These are phyloP conservation scores for Flaveria ramosissima DNA, from an alignment of 129 eudicot genomes.

Conservation along the genomic window DNA sequence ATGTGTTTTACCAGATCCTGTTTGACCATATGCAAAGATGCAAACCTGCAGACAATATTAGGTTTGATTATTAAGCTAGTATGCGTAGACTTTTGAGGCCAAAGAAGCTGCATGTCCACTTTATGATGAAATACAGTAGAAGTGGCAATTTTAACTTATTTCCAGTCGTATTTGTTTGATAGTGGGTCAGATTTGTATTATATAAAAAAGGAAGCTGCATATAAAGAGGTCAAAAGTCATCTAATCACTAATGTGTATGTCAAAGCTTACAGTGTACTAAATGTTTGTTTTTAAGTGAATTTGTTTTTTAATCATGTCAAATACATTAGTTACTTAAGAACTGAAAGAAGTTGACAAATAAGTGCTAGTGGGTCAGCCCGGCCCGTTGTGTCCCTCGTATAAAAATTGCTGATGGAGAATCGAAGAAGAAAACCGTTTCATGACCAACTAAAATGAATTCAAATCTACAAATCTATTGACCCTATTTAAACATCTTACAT, in stretches of 20 bases:
- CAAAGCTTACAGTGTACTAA: not conserved
- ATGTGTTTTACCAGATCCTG: conserved; percentile 96
- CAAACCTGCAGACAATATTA: conserved; percentile 62
- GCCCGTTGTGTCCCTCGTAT: not conserved
- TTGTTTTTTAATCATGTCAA: not conserved
- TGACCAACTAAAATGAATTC: conserved; percentile 10
- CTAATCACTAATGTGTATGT: not conserved
- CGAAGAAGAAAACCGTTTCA: not conserved
- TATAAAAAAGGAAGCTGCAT: no score
- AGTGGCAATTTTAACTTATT: not conserved
- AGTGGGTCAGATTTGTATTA: not conserved
- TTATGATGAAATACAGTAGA: not conserved
- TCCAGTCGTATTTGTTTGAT: not conserved
- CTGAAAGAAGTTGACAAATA: not conserved
- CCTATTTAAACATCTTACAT: conserved; percentile 7
- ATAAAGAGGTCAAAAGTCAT: not conserved
- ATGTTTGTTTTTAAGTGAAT: not conserved
- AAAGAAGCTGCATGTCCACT: not conserved
- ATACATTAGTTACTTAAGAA: not conserved
- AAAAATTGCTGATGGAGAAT: not conserved
- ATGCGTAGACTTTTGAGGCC: not conserved
- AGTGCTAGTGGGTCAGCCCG: not conserved
- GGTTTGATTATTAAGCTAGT: not conserved
- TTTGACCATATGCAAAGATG: conserved; percentile 97
- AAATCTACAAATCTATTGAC: not conserved